phyloP scores from a whole-genome alignment of 108 stramenopile genomes.

The Epithemia pelagica region DNA sequence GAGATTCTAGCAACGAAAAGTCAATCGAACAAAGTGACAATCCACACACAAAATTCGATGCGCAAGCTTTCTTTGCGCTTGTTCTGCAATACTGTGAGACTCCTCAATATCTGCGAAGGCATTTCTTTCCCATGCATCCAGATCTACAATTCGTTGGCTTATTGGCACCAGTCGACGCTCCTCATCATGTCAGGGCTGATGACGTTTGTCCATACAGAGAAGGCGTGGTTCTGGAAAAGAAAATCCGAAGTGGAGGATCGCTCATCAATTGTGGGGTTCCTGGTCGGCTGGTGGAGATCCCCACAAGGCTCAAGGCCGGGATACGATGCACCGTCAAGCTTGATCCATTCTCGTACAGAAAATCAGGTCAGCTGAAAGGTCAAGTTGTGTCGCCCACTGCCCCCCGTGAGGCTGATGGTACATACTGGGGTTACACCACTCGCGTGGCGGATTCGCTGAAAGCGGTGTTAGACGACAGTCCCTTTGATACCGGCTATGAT shows the following conservation, averaged over 20 bases:
- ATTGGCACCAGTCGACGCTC: constrained; percentile 91
- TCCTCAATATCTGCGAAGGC: constrained; percentile 88
- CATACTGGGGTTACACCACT: constrained; percentile 94
- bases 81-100: constrained; percentile 91
- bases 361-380: constrained; percentile 45
- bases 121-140: constrained; percentile 92
- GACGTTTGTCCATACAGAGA: constrained; percentile 85
- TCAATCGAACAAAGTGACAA: constrained; percentile 2
- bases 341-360: constrained; percentile 53
- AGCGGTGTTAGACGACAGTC: constrained; percentile 84
- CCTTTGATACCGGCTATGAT: constrained; percentile 87
- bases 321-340: constrained; percentile 88
- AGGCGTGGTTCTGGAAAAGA: constrained; percentile 80
- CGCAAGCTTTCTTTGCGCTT: constrained; percentile 90
- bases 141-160: constrained; percentile 94
- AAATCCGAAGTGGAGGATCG: constrained; percentile 25
- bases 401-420: constrained; percentile 84
- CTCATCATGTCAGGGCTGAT: constrained; percentile 91
- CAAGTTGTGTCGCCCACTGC: constrained; percentile 75
- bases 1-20: constrained; percentile 8
- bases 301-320: constrained; percentile 61
- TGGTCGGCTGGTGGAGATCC: constrained; percentile 69
- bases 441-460: constrained; percentile 80
- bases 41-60: constrained; percentile 39
- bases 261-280: constrained; percentile 83